Evolutionary conservation across 352 stramenopile genomes (phyloP).

Genomic region (Elongisporangium anandrum): DNA sequence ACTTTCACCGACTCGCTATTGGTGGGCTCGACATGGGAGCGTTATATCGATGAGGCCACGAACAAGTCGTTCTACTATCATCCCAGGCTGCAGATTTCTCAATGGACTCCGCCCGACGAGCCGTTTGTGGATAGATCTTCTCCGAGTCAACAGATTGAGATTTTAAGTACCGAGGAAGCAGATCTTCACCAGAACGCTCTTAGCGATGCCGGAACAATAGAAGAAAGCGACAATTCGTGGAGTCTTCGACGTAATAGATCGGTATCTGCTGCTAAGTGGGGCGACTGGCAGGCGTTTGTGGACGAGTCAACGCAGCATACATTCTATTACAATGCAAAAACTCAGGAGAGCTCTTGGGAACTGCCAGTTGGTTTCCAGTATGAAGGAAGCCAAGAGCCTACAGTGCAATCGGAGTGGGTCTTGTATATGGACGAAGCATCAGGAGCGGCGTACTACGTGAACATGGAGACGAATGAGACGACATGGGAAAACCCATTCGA

Average conservation of each 20-base stretch:
- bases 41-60: slow-evolving; percentile 38
- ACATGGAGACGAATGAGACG: slow-evolving; percentile 39
- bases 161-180: neutral
- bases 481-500: slow-evolving; percentile 26
- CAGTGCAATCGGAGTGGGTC: slow-evolving; percentile 21
- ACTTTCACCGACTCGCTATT: neutral
- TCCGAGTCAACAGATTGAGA: neutral
- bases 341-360: slow-evolving; percentile 59
- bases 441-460: slow-evolving; percentile 47
- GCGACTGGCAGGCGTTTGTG: slow-evolving; percentile 54
- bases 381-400: slow-evolving; percentile 7
- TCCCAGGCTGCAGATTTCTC: slow-evolving; percentile 23
- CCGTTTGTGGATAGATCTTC: neutral
- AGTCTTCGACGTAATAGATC: slow-evolving; percentile 19
- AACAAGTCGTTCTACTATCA: slow-evolving; percentile 64
- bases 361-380: slow-evolving; percentile 13
- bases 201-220: neutral
- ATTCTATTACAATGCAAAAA: slow-evolving; percentile 71
- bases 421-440: slow-evolving; percentile 43
- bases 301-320: slow-evolving; percentile 44
- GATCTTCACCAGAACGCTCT: no score
- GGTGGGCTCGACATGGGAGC: slow-evolving; percentile 24
- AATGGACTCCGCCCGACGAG: slow-evolving; percentile 27
- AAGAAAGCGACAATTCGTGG: slow-evolving; percentile 6
- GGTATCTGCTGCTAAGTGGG: slow-evolving; percentile 13